Evolutionary conservation across 805 yeast genomes (phyloP).

Genomic region (Brettanomyces naardenensis): DNA sequence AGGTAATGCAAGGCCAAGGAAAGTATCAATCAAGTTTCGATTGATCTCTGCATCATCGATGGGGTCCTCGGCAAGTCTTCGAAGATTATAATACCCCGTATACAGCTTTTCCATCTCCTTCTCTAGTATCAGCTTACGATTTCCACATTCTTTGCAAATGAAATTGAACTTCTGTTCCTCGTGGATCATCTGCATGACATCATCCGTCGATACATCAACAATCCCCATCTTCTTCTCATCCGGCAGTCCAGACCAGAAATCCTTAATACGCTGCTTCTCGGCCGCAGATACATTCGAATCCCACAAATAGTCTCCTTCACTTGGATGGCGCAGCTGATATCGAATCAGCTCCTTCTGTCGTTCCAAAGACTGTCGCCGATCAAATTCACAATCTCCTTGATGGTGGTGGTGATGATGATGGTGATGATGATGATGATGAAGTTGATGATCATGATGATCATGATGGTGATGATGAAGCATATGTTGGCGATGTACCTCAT

Average conservation of each 20-base stretch:
- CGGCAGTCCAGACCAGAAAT: slow-evolving; percentile 60
- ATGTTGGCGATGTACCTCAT: slow-evolving; percentile 5
- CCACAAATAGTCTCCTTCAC: slow-evolving; percentile 20
- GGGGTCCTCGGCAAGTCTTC: slow-evolving; percentile 25
- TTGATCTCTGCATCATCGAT: slow-evolving; percentile 30
- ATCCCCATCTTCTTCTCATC: slow-evolving; percentile 54
- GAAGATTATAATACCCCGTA: slow-evolving; percentile 52
- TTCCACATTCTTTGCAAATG: slow-evolving; percentile 71
- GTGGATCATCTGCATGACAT: slow-evolving; percentile 57
- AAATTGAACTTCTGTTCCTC: slow-evolving; percentile 54
- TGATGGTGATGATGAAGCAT: slow-evolving; percentile 10
- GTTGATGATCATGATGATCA: slow-evolving; percentile 11
- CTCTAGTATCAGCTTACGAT: slow-evolving; percentile 62
- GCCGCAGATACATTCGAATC: slow-evolving; percentile 32
- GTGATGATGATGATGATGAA: slow-evolving; percentile 8
- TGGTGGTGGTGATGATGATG: slow-evolving; percentile 5
- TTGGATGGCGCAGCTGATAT: slow-evolving; percentile 13
- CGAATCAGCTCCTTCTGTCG: slow-evolving; percentile 12
- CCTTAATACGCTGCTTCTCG: slow-evolving; percentile 42
- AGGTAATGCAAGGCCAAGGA: slow-evolving; percentile 17
- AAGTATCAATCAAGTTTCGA: slow-evolving; percentile 17
- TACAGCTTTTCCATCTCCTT: slow-evolving; percentile 70
- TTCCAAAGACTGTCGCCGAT: slow-evolving; percentile 5
- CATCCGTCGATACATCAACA: slow-evolving; percentile 58
- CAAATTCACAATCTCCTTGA: background rate